A percentile compares a stretch with the other conserved stretches of the same genome.
Conservation (phyloP, 441 rosid genomes). For the Capsella rubella region DNA sequence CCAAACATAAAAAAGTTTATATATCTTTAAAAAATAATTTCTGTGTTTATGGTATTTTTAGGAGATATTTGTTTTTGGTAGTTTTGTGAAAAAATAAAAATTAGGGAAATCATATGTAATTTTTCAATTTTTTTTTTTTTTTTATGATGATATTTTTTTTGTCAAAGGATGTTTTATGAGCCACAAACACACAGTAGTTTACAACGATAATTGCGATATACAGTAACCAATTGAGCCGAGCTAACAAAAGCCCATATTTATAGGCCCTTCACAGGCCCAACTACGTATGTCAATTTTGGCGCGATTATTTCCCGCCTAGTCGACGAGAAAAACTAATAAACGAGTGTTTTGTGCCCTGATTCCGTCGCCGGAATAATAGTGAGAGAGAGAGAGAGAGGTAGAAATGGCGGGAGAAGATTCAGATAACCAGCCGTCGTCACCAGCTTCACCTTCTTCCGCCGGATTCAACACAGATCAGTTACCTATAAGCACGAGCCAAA, state of each 20-base stretch:
- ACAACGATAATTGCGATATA: neutral
- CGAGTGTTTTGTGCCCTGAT: constrained; percentile 22
- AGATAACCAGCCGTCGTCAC: constrained; percentile 64
- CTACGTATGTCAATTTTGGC: constrained; percentile 7
- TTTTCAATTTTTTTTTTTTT: too few species aligned
- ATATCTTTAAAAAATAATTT: too few species aligned
- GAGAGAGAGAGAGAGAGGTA: neutral
- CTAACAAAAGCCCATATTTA: neutral
- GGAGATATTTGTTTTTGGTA: too few species aligned
- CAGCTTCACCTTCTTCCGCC: constrained; percentile 81
- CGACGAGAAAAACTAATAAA: constrained; percentile 16
- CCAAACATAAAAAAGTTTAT: too few species aligned
- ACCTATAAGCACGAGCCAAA: constrained; percentile 68
- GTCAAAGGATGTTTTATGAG: too few species aligned
- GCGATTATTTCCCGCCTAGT: constrained; percentile 35
- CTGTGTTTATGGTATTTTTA: too few species aligned
- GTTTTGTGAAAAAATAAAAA: too few species aligned
- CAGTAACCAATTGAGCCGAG: neutral
- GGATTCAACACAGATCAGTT: constrained; percentile 94
- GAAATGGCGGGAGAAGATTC: constrained; percentile 62
- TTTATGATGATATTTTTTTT: too few species aligned
- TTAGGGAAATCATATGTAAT: too few species aligned
- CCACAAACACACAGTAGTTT: too few species aligned
- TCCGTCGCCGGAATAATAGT: neutral
- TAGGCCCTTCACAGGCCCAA: neutral